Evolutionary conservation across 2,329 filamentous ascomycete species (phyloP), one percentile per base, ranked within the genome.

Genomic region (Dactylella cylindrospora): DNA sequence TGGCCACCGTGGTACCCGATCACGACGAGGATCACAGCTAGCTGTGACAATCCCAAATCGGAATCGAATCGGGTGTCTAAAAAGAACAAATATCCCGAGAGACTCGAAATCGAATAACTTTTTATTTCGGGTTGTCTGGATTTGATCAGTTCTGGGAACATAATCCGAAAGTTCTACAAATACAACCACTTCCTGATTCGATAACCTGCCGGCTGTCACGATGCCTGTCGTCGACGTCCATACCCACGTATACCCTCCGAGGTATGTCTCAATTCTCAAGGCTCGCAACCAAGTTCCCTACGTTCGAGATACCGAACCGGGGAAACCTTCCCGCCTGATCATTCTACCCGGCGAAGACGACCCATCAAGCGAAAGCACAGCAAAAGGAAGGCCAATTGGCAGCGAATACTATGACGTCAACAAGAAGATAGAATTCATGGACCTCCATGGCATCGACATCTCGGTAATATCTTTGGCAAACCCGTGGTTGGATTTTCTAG

Each of bases 381-480:
- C 82, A 6, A 84, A 87, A 2, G 90, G 90, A 29, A 83, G 90
- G 2, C 90, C 90, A 2, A 82, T 96, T 35, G 91, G 89, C 17
- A 77, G 82, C 0, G 87, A 90, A 69, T 96, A 91, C 77, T 88
- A 84, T 65, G 87, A 88, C 36, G 84, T 95, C 55, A 75, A 77
- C 12, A 79, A 88, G 68, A 96, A 95, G 70, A 78, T 95, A 10
- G 78, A 82, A 41, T 95, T 96, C 75, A 96, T 96, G 90, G 79
- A 89, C 71, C 80, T 78, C 12, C 90, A 96, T 74, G 76, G 76
- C 47, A 95, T 96, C 71, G 80, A 86, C 72, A 83, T 85, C 66
- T 93, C 87, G 1, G 86, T 95, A 44, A 83, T 96, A 65, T 93
- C 88, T 0, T 82, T 95, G 17, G 90, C 90, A 10, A 96, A 96